A percentile compares a stretch with the other conserved stretches of the same genome.
Conservation (phyloP, 192 early-diverging fungal species). For the Linnemannia elongata region DNA sequence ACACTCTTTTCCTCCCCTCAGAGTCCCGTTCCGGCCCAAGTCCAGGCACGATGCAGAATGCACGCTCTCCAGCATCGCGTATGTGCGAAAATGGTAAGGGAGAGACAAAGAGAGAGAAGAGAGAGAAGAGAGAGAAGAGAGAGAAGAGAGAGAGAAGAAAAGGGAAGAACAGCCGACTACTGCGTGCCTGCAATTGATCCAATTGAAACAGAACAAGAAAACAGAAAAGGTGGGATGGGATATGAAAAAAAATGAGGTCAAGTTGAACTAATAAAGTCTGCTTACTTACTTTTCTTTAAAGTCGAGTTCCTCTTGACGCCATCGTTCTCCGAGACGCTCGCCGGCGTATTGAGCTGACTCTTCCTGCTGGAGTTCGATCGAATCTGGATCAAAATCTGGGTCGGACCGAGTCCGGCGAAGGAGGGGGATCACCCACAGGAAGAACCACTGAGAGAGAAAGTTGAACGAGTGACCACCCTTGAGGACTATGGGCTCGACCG, state of each 20-base stretch:
- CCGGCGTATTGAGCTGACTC: constrained; percentile 70
- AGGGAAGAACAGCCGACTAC: too few species aligned
- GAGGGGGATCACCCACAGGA: constrained; percentile 74
- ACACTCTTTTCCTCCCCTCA: background rate
- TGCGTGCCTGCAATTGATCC: too few species aligned
- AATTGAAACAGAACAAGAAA: constrained; percentile 1
- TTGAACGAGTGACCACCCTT: constrained; percentile 59
- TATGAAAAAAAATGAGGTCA: background rate
- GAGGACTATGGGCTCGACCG: constrained; percentile 21
- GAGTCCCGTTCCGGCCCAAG: background rate
- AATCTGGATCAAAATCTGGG: constrained; percentile 61
- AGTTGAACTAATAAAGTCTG: background rate
- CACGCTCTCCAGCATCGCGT: background rate
- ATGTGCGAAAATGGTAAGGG: background rate
- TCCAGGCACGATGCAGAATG: background rate
- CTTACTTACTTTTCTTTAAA: constrained; percentile 59
- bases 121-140: background rate
- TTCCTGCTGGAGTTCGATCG: constrained; percentile 64
- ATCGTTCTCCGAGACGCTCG: constrained; percentile 61
- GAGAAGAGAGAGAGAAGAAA: background rate
- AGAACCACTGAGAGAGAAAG: constrained; percentile 70
- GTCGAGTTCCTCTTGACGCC: constrained; percentile 61
- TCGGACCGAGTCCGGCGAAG: constrained; percentile 48
- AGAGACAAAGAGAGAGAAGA: background rate
- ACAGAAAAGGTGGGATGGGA: background rate